A percentile compares a stretch with the other conserved stretches of the same genome.
phyloP scores from a whole-genome alignment of 805 yeast genomes.

The Kodamaea fukazawae region DNA sequence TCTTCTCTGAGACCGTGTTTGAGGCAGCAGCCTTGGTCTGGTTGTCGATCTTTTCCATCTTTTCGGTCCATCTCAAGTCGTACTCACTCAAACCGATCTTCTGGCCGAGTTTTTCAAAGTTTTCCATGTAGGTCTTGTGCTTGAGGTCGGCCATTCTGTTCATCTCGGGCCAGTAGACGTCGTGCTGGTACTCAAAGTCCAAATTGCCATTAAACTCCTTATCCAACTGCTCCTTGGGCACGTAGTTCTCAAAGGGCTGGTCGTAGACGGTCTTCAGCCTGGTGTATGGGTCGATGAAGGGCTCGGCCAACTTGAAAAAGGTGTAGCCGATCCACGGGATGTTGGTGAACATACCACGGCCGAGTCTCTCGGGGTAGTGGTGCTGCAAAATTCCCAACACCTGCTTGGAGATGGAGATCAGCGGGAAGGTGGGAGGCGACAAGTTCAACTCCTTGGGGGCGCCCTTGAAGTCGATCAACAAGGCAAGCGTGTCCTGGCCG shows the following conservation, averaged over 20 bases:
- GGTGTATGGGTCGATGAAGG: constrained; percentile 94
- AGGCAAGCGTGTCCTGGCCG: constrained; percentile 55
- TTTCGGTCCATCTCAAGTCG: constrained; percentile 53
- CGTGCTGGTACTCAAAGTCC: constrained; percentile 81
- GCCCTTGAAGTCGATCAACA: constrained; percentile 54
- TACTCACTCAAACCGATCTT: constrained; percentile 77
- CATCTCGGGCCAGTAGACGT: constrained; percentile 74
- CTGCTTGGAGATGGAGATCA: constrained; percentile 61
- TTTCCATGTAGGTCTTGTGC: constrained; percentile 59
- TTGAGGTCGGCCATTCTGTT: constrained; percentile 57
- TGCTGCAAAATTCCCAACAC: constrained; percentile 92
- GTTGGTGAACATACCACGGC: constrained; percentile 86
- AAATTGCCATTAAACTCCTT: constrained; percentile 80
- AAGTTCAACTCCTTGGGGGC: constrained; percentile 60
- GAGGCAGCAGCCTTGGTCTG: too few species aligned
- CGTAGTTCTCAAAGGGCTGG: constrained; percentile 81
- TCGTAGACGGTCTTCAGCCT: constrained; percentile 90
- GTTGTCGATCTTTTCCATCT: too few species aligned
- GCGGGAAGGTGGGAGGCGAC: constrained; percentile 41
- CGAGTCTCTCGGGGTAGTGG: constrained; percentile 96
- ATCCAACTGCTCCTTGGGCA: constrained; percentile 79
- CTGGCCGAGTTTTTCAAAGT: constrained; percentile 71
- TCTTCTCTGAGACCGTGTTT: too few species aligned
- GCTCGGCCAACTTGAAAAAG: constrained; percentile 84
- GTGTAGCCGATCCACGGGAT: constrained; percentile 95